These are phyloP conservation scores for Keithomyces neogunnii DNA, from an alignment of 2,329 filamentous ascomycete species.

Conservation along the genomic window DNA sequence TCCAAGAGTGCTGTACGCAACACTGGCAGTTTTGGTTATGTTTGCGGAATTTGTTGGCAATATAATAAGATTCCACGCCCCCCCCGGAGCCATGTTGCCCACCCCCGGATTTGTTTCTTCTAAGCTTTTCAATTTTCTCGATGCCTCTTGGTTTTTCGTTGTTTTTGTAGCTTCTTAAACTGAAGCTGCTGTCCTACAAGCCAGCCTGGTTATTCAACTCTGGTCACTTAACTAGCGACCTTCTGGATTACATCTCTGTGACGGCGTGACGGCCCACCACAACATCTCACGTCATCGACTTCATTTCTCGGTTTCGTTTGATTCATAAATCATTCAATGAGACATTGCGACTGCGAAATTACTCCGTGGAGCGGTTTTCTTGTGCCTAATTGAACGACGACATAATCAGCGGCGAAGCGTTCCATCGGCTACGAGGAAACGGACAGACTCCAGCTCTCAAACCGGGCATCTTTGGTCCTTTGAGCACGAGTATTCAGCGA, in stretches of 20 bases:
- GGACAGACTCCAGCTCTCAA: too few relatives aligned
- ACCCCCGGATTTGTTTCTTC: slow-evolving; percentile 7
- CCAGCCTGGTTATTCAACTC: too few relatives aligned
- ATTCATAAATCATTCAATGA: slow-evolving; percentile 3
- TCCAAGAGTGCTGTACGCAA: too few relatives aligned
- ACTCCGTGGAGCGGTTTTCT: slow-evolving; percentile 3
- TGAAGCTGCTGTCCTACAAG: background rate
- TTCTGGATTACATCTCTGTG: background rate
- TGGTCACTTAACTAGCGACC: background rate
- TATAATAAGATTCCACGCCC: slow-evolving; percentile 8
- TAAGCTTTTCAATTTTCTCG: too few relatives aligned
- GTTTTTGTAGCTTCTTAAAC: background rate
- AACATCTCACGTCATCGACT: background rate
- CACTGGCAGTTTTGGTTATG: too few relatives aligned
- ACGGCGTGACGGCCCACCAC: background rate
- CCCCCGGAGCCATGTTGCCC: slow-evolving; percentile 4
- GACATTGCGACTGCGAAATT: background rate
- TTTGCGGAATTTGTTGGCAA: background rate
- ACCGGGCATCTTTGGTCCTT: too few relatives aligned
- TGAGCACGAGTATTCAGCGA: too few relatives aligned
- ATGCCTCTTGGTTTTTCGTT: background rate
- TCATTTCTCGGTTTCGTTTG: background rate
- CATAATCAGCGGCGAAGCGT: background rate
- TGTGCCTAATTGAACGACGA: background rate
- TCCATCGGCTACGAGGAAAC: background rate